Conservation (phyloP, 805 yeast species). For the Candida sakaeoensis region DNA sequence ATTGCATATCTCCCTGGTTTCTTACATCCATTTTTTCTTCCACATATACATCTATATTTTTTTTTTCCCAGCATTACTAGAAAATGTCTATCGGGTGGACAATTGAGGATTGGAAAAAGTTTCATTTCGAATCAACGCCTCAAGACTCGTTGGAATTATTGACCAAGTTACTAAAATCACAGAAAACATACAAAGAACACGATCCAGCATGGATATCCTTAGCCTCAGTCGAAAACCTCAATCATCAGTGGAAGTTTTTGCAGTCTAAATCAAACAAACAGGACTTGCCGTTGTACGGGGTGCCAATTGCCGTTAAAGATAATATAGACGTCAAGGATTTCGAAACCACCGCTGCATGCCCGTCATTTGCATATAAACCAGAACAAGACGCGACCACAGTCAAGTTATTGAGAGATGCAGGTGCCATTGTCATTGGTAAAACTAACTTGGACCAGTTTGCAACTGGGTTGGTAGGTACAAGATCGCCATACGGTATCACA, state of each 20-base stretch:
- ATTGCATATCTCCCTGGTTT: not conserved
- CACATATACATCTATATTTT: not conserved
- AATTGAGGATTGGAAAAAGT: constrained; percentile 68
- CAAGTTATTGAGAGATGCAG: constrained; percentile 68
- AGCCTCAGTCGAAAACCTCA: constrained; percentile 56
- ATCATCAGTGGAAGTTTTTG: constrained; percentile 74
- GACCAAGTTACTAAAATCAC: constrained; percentile 42
- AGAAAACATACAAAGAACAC: constrained; percentile 35
- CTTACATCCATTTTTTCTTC: not conserved
- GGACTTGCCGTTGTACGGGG: constrained; percentile 78
- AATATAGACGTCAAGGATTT: constrained; percentile 85
- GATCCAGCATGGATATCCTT: constrained; percentile 95
- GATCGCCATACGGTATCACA: constrained; percentile 93
- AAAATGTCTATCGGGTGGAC: constrained; percentile 64
- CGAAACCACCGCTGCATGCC: constrained; percentile 94
- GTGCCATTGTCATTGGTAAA: constrained; percentile 91
- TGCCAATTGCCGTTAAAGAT: constrained; percentile 92
- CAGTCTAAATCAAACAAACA: constrained; percentile 56
- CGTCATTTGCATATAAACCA: constrained; percentile 71
- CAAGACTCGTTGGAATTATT: constrained; percentile 55
- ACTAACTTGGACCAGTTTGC: constrained; percentile 97
- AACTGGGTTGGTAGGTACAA: constrained; percentile 91
- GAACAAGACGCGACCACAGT: constrained; percentile 74
- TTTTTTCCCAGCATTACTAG: not conserved
- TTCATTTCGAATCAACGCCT: constrained; percentile 61